Evolutionary conservation across 345 rosid species (phyloP).

Genomic region (Jatropha curcas): DNA sequence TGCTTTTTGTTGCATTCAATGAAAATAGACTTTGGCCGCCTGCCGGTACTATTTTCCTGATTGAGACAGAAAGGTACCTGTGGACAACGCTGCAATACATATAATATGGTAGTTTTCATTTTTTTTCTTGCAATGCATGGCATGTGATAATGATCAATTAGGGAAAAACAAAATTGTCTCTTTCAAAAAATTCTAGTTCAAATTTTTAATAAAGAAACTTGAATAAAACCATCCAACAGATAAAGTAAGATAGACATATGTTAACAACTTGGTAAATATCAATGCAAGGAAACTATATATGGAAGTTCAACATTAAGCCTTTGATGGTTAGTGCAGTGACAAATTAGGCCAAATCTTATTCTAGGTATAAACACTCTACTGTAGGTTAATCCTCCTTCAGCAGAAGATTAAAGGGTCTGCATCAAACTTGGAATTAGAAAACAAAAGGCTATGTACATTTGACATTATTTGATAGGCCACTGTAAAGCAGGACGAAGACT

Average conservation of each 20-base stretch:
- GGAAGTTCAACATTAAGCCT: not conserved
- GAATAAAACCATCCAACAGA: not conserved
- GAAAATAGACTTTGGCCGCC: not conserved
- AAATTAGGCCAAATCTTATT: too few species aligned
- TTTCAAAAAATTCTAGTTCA: conserved; percentile 2
- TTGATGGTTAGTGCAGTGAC: too few species aligned
- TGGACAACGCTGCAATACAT: not conserved
- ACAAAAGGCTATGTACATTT: not conserved
- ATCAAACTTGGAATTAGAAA: too few species aligned
- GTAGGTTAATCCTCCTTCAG: too few species aligned
- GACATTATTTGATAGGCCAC: not conserved
- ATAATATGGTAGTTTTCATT: too few species aligned
- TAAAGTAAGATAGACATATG: not conserved
- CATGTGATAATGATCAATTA: not conserved
- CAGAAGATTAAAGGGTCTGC: too few species aligned
- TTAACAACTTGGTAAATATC: not conserved
- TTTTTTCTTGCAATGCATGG: too few species aligned
- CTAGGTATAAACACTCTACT: too few species aligned
- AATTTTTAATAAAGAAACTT: not conserved
- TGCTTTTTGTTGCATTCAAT: not conserved
- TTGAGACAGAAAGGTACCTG: not conserved
- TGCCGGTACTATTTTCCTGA: not conserved
- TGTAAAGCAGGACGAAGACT: too few species aligned
- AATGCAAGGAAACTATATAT: not conserved
- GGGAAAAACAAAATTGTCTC: not conserved